Conservation (phyloP, 345 rosid species). For the Theobroma cacao region DNA sequence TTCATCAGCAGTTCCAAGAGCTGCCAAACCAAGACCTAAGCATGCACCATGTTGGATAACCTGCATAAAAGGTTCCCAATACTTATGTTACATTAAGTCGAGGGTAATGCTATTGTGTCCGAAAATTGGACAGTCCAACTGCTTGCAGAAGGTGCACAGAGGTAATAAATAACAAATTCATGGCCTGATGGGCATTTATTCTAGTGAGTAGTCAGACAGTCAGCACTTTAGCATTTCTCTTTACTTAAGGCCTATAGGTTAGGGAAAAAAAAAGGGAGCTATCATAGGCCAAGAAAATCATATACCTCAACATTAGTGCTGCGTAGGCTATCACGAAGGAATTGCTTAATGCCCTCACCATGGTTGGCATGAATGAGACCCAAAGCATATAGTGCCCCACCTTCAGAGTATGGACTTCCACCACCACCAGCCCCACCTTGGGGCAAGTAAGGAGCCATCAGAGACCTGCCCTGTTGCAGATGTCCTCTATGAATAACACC, state of each 20-base stretch:
- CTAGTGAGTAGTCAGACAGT: not conserved
- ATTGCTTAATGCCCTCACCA: slow-evolving; percentile 98
- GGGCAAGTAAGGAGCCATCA: slow-evolving; percentile 98
- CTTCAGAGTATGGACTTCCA: slow-evolving; percentile 98
- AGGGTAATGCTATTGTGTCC: not conserved
- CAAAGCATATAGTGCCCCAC: slow-evolving; percentile 96
- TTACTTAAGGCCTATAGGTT: not conserved
- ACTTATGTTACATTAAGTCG: not conserved
- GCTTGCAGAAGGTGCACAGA: not conserved
- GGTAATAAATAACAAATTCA: not conserved
- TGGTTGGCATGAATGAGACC: slow-evolving; percentile 99
- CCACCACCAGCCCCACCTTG: slow-evolving; percentile 97
- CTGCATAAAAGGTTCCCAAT: slow-evolving; percentile 39
- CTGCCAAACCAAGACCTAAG: slow-evolving; percentile 78
- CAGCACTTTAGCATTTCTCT: not conserved
- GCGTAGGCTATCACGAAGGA: slow-evolving; percentile 89
- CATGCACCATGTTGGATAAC: slow-evolving; percentile 99
- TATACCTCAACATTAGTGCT: slow-evolving; percentile 87
- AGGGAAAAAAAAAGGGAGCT: not conserved
- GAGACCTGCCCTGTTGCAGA: slow-evolving; percentile 91
- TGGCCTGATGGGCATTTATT: not conserved
- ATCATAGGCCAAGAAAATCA: slow-evolving; percentile 8
- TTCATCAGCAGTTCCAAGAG: slow-evolving; percentile 97
- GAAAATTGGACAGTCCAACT: not conserved
- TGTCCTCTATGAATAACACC: slow-evolving; percentile 99